Evolutionary conservation across 768 basidiomycete species (phyloP).

Genomic region (Leccinum barrowsii): DNA sequence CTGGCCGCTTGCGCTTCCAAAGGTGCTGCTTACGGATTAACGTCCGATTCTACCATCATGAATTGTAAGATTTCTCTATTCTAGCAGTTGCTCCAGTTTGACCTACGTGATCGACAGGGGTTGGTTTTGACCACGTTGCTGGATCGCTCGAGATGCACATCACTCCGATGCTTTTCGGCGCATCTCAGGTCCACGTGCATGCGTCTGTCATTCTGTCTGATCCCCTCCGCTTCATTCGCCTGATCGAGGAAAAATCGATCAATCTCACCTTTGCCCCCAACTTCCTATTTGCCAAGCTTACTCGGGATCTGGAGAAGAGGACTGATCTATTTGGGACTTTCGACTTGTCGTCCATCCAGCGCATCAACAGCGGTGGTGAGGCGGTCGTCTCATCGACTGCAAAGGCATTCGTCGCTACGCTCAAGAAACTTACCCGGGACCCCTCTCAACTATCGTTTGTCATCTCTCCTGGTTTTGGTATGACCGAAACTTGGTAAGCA

Average conservation of each 20-base stretch:
- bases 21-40: not conserved
- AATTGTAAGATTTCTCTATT: slow-evolving; percentile 27
- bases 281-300: not conserved
- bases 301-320: not conserved
- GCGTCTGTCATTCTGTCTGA: slow-evolving; percentile 15
- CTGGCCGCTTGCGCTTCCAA: not conserved
- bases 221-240: slow-evolving; percentile 7
- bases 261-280: slow-evolving; percentile 12
- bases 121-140: slow-evolving; percentile 42
- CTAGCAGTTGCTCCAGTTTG: not conserved
- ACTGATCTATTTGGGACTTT: slow-evolving; percentile 20
- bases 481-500: not conserved
- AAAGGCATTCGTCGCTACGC: slow-evolving; percentile 31
- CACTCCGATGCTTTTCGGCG: slow-evolving; percentile 29
- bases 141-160: slow-evolving; percentile 37
- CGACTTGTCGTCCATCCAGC: slow-evolving; percentile 23
- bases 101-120: slow-evolving; percentile 18
- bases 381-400: slow-evolving; percentile 22
- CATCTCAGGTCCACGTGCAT: slow-evolving; percentile 16
- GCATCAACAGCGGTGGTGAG: not conserved
- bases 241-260: slow-evolving; percentile 34
- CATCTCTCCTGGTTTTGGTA: slow-evolving; percentile 31
- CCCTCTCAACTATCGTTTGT: slow-evolving; percentile 13
- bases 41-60: slow-evolving; percentile 5
- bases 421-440: slow-evolving; percentile 21